A percentile compares a stretch with the other conserved stretches of the same genome.
Conservation (phyloP, 257 asterid genomes). For the Nicotiana otophora region DNA sequence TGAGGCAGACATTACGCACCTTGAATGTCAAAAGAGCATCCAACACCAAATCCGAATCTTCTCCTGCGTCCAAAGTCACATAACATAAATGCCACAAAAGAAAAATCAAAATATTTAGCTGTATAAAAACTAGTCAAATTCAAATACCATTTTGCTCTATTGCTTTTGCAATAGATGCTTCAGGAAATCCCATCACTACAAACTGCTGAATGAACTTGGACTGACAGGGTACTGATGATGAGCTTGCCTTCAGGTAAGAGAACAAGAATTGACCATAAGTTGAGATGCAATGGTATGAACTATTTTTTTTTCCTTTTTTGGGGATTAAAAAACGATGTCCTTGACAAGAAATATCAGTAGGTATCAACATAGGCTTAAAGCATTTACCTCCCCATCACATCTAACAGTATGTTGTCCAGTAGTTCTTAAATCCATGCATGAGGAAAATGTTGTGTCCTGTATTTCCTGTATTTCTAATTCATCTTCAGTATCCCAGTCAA, state of each 20-base stretch:
- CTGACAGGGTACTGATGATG: conserved; percentile 16
- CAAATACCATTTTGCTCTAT: conserved; percentile 30
- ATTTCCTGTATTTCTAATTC: conserved; percentile 8
- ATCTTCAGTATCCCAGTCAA: conserved; percentile 36
- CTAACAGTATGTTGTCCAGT: not conserved
- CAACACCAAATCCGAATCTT: conserved; percentile 42
- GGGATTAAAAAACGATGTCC: not conserved
- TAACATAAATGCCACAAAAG: conserved; percentile 1
- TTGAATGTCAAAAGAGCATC: conserved; percentile 54
- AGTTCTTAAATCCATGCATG: not conserved
- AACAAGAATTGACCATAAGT: not conserved
- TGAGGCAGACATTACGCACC: conserved; percentile 33
- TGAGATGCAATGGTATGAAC: not conserved
- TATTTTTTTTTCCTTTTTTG: not conserved
- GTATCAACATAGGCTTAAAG: not conserved
- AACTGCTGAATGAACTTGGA: conserved; percentile 14
- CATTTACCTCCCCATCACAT: conserved; percentile 7
- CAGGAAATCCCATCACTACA: conserved; percentile 29
- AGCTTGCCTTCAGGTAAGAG: conserved; percentile 17
- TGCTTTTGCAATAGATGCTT: conserved; percentile 27
- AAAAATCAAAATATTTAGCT: not conserved
- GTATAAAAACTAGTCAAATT: not conserved
- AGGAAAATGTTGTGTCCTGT: conserved; percentile 1
- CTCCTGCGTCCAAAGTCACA: conserved; percentile 36
- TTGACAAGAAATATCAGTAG: not conserved